Evolutionary conservation across 202 grass and related monocot species (phyloP).

Genomic region (Zoysia matrella): DNA sequence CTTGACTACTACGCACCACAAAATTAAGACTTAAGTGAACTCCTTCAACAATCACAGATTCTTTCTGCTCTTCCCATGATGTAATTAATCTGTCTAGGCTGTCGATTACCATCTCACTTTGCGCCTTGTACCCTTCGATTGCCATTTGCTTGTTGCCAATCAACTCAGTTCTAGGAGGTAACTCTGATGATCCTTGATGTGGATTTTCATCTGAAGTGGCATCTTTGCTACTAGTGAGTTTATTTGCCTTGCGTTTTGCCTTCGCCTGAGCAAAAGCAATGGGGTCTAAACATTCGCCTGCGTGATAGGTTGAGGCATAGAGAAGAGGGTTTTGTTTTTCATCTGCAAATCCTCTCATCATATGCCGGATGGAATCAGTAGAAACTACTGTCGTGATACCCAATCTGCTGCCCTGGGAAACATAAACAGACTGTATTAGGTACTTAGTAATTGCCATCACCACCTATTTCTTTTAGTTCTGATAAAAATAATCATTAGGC

Average conservation of each 20-base stretch:
- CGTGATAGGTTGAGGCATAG: conserved; percentile 96
- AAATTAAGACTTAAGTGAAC: conserved; percentile 99
- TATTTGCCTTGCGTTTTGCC: conserved; percentile 82
- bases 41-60: conserved; percentile 95
- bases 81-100: conserved; percentile 95
- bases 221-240: conserved; percentile 52
- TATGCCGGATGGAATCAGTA: conserved; percentile 95
- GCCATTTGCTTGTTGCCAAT: conserved; percentile 88
- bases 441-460: conserved; percentile 10
- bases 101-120: conserved; percentile 97
- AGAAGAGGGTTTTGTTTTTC: conserved; percentile 91
- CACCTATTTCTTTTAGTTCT: conserved; percentile 4
- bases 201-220: conserved; percentile 49
- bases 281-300: conserved; percentile 83
- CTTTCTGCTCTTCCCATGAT: conserved; percentile 93
- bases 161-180: conserved; percentile 59
- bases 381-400: conserved; percentile 93
- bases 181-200: conserved; percentile 42
- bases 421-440: conserved; percentile 25
- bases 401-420: conserved; percentile 78
- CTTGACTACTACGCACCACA: conserved; percentile 66
- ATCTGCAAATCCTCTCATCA: conserved; percentile 95
- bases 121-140: conserved; percentile 95
- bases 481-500: conserved; percentile 9
- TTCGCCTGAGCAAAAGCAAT: conserved; percentile 81